These are phyloP conservation scores for Pontederia crassipes DNA, from an alignment of 176 grass and related monocot genomes.

Conservation along the genomic window DNA sequence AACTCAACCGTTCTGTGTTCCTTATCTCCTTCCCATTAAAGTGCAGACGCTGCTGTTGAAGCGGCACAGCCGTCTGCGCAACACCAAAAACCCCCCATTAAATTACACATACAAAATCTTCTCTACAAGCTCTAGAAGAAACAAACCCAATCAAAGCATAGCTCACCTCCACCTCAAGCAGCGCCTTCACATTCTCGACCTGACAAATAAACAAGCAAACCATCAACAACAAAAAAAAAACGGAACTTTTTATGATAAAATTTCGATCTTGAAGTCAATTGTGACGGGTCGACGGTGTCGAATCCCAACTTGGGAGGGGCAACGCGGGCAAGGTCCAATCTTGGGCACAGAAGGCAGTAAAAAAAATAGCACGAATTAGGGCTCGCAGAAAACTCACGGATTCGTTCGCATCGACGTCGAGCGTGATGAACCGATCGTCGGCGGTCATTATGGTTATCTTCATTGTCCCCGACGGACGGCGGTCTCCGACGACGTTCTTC, in stretches of 20 bases:
- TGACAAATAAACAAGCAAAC: conserved; percentile 17
- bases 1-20: conserved; percentile 57
- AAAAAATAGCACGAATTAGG: conserved; percentile 2
- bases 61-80: conserved; percentile 44
- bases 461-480: conserved; percentile 19
- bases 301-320: no score
- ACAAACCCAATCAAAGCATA: not conserved
- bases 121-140: not conserved
- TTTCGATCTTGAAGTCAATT: not conserved
- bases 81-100: conserved; percentile 11
- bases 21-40: conserved; percentile 89
- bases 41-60: conserved; percentile 62
- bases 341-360: not conserved
- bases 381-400: conserved; percentile 28
- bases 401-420: conserved; percentile 81
- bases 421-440: conserved; percentile 73
- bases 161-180: conserved; percentile 92
- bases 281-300: no score
- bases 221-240: no score
- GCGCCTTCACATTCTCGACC: conserved; percentile 97
- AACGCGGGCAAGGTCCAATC: not conserved
- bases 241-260: conserved; percentile 1
- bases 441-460: conserved; percentile 87
- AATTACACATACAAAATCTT: conserved; percentile 14
- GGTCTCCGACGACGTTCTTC: not conserved